phyloP scores from a whole-genome alignment of 2,329 filamentous ascomycete species.

The Phaeosphaeriaceae sp. region DNA sequence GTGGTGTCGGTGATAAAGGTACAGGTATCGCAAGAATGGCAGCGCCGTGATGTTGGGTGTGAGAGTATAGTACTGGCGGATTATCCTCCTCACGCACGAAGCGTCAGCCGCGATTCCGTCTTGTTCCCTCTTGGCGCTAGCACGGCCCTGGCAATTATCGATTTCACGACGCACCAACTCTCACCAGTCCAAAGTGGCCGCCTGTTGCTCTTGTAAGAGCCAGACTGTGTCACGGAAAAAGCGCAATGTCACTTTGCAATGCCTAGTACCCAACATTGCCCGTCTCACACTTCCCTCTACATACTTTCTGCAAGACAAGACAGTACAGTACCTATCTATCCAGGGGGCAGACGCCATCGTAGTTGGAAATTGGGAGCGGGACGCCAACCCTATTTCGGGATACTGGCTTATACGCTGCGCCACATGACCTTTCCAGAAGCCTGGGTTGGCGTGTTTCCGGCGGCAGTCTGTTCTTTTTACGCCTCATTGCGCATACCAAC shows the following conservation, averaged over 20 bases:
- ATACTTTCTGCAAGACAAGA: no score
- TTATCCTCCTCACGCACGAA: neutral
- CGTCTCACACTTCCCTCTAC: no score
- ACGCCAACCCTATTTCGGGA: slow-evolving; percentile 6
- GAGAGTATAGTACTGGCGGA: neutral
- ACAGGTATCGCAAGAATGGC: slow-evolving; percentile 23
- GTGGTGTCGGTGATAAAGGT: slow-evolving; percentile 6
- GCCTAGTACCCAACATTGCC: no score
- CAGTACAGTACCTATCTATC: no score
- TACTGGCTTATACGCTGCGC: slow-evolving; percentile 6
- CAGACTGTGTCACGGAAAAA: neutral
- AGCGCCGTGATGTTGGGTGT: slow-evolving; percentile 11
- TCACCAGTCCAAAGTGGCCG: no score
- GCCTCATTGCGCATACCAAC: neutral
- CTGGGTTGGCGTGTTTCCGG: slow-evolving; percentile 8
- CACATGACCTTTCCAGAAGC: slow-evolving; percentile 17
- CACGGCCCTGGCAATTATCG: slow-evolving; percentile 1
- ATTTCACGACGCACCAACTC: neutral
- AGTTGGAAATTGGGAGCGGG: slow-evolving; percentile 24
- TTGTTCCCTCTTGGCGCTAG: slow-evolving; percentile 2
- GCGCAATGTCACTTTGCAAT: neutral
- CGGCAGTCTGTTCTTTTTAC: slow-evolving; percentile 8
- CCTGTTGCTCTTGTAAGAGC: no score
- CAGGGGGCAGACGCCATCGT: slow-evolving; percentile 5
- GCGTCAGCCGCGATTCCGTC: slow-evolving; percentile 5